phyloP scores from a whole-genome alignment of 2,329 filamentous ascomycete species.

The Diaporthe citri region DNA sequence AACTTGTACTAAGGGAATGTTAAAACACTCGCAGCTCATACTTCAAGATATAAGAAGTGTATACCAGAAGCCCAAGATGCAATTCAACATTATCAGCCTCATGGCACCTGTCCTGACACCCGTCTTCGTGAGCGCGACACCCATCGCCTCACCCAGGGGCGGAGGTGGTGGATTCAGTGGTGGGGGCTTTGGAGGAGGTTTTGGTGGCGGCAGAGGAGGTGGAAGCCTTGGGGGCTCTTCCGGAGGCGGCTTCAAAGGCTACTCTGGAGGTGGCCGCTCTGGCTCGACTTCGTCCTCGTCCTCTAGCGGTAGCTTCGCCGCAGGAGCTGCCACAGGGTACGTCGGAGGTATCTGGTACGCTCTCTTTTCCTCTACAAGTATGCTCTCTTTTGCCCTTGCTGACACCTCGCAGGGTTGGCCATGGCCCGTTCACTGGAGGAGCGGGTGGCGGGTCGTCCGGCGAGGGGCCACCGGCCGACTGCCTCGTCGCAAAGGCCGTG shows the following conservation, averaged over 20 bases:
- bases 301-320: not conserved
- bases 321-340: not conserved
- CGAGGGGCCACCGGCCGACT: slow-evolving; percentile 7
- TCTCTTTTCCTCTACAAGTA: not conserved
- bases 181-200: not conserved
- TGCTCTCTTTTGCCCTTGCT: not conserved
- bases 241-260: not conserved
- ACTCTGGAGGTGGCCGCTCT: not conserved
- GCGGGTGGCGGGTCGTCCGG: not conserved
- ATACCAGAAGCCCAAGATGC: not conserved
- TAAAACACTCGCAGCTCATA: not conserved
- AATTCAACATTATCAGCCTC: not conserved
- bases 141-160: not conserved
- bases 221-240: not conserved
- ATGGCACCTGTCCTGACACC: not conserved
- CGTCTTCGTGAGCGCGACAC: not conserved
- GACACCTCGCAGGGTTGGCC: not conserved
- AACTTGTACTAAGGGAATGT: not conserved
- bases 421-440: not conserved
- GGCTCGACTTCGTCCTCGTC: not conserved
- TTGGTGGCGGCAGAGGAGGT: not conserved
- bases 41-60: not conserved
- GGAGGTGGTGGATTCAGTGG: not conserved
- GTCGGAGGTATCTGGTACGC: slow-evolving; percentile 3
- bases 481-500: slow-evolving; percentile 12